Conservation (phyloP, 768 basidiomycete genomes). For the Mycena albidolilacea region DNA sequence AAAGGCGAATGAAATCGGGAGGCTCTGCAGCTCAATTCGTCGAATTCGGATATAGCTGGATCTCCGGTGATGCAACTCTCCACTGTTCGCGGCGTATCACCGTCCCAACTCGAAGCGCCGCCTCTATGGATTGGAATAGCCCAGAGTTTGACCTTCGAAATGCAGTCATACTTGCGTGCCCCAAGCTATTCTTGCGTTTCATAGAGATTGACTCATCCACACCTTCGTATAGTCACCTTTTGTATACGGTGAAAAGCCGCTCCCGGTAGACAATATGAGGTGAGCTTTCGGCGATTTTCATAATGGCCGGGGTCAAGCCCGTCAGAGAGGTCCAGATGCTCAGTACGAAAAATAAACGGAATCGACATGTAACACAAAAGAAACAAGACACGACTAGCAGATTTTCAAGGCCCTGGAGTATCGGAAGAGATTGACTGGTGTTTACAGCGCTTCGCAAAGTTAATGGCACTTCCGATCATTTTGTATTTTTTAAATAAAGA, state of each 20-base stretch:
- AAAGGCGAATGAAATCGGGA: constrained; percentile 8
- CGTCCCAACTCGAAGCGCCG: constrained; percentile 15
- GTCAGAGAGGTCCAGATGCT: constrained; percentile 1
- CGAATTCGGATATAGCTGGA: constrained; percentile 20
- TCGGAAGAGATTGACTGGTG: no score
- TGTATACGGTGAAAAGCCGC: no score
- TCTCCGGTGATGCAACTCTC: constrained; percentile 13
- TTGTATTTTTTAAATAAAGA: no score
- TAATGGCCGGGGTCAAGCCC: not conserved
- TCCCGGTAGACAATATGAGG: not conserved
- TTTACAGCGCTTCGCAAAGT: no score
- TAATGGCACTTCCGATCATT: no score
- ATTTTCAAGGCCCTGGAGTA: no score
- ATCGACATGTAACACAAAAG: not conserved
- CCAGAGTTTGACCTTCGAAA: constrained; percentile 15
- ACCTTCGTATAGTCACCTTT: no score
- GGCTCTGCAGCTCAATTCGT: constrained; percentile 18
- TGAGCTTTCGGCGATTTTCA: not conserved
- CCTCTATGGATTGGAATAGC: constrained; percentile 13
- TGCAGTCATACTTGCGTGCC: constrained; percentile 11
- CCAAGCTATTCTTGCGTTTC: not conserved
- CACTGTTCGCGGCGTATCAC: constrained; percentile 11
- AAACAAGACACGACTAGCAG: no score
- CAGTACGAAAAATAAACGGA: not conserved
- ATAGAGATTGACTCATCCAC: no score